phyloP scores from a whole-genome alignment of 352 stramenopile species.

The Thalassiosira hispida region DNA sequence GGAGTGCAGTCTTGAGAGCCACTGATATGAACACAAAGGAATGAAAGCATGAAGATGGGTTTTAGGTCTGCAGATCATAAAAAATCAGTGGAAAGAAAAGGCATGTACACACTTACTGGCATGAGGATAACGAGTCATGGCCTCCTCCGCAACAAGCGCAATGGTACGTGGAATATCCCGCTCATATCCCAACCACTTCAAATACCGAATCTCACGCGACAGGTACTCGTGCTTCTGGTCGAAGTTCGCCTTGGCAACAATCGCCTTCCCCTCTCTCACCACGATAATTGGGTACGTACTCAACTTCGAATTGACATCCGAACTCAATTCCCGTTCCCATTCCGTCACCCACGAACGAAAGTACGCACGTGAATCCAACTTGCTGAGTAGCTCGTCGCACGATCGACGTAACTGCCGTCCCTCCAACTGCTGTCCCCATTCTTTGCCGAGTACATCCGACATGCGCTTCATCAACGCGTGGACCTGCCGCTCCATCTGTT shows the following conservation, averaged over 20 bases:
- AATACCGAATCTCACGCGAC: slow-evolving; percentile 98
- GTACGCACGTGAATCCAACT: slow-evolving; percentile 90
- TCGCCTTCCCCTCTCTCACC: slow-evolving; percentile 50
- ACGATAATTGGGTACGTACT: slow-evolving; percentile 84
- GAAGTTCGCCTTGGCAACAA: slow-evolving; percentile 90
- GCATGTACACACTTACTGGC: slow-evolving; percentile 72
- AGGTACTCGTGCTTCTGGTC: slow-evolving; percentile 97
- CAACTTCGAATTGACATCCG: slow-evolving; percentile 72
- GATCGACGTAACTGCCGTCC: slow-evolving; percentile 94
- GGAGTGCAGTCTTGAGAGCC: slow-evolving; percentile 95
- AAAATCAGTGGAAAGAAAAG: not conserved
- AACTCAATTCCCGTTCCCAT: slow-evolving; percentile 82
- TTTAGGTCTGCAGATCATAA: not conserved
- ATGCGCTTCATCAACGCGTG: slow-evolving; percentile 95
- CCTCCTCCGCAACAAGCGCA: slow-evolving; percentile 95
- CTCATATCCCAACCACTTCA: slow-evolving; percentile 97
- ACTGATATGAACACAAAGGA: slow-evolving; percentile 66
- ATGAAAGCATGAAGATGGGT: not conserved
- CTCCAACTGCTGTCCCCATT: slow-evolving; percentile 96
- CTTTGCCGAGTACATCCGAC: slow-evolving; percentile 94
- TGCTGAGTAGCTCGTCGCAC: slow-evolving; percentile 87
- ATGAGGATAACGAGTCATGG: slow-evolving; percentile 95
- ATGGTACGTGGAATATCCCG: slow-evolving; percentile 93
- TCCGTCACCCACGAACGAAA: slow-evolving; percentile 94
- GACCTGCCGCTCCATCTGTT: slow-evolving; percentile 99